Percentiles rank a stretch among this genome's conserved stretches.
Evolutionary conservation across 1,139 yeast genomes (phyloP).

Genomic region (Saccharomyces pastorianus): DNA sequence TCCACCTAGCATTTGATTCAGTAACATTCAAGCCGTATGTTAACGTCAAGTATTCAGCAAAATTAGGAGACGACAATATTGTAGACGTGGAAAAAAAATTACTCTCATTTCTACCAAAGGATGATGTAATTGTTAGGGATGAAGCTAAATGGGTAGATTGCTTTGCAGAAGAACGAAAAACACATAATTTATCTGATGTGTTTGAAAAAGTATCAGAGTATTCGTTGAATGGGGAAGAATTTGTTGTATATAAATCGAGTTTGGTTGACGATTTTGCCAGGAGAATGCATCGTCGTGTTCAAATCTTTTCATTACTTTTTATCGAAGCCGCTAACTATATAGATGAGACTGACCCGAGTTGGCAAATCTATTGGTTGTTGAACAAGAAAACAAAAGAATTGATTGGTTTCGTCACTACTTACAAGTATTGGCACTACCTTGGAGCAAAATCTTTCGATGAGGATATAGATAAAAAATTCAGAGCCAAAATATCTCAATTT

Average conservation of each 20-base stretch:
- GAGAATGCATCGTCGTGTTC: slow-evolving; percentile 59
- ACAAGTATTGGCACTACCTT: slow-evolving; percentile 73
- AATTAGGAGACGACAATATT: slow-evolving; percentile 40
- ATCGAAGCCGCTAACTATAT: slow-evolving; percentile 93
- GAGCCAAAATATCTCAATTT: slow-evolving; percentile 84
- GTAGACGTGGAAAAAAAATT: slow-evolving; percentile 45
- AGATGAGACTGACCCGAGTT: slow-evolving; percentile 62
- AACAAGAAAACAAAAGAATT: slow-evolving; percentile 34
- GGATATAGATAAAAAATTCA: slow-evolving; percentile 32
- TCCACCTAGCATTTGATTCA: slow-evolving; percentile 48
- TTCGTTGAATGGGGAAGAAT: slow-evolving; percentile 34
- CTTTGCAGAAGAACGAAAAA: slow-evolving; percentile 42
- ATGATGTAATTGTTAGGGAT: slow-evolving; percentile 49
- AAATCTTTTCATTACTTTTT: slow-evolving; percentile 69
- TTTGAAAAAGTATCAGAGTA: slow-evolving; percentile 15
- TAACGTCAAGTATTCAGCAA: slow-evolving; percentile 48
- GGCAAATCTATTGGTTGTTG: slow-evolving; percentile 49
- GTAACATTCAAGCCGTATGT: slow-evolving; percentile 47
- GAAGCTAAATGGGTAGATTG: slow-evolving; percentile 59
- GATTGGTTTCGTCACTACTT: slow-evolving; percentile 77
- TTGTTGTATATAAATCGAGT: slow-evolving; percentile 32
- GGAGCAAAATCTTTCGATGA: slow-evolving; percentile 51
- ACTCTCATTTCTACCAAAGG: slow-evolving; percentile 49
- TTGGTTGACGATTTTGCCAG: slow-evolving; percentile 36
- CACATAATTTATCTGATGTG: slow-evolving; percentile 16